Base-by-base conservation (phyloP, 257 asterid species). In the Fraxinus quadrangulata region DNA sequence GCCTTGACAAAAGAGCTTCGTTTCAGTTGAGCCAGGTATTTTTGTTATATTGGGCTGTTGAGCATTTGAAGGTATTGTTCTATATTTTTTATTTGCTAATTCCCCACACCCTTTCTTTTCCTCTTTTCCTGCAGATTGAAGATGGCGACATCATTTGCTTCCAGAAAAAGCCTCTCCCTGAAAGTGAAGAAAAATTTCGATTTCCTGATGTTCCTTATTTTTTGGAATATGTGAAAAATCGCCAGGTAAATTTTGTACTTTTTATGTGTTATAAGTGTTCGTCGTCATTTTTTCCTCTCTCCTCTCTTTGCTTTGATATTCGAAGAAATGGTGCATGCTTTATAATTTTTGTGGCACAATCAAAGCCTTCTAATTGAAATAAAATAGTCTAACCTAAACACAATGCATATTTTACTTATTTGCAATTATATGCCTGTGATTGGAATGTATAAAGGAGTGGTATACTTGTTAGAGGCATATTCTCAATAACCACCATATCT, bases 81-180 rank as follows among this genome's bases (percentile, higher is more conserved):
- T 40, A 40, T 75, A 37, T 23, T 71, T 76, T 78, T 37, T 19
- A 80, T 80, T 54, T 68, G 14, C 68, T 61, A 19, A 28, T 69
- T 59, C 33, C 28, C 49, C 36, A 61, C 67, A n/a, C 36, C 31
- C 5, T 10, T 10, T 12, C 67, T 59, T 21, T 59, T 8, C 31
- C 33, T 13, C 67, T 78, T 75, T 39, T 75, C 24, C 76, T 73
- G 73, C 88, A 89, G 90, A 87, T 89, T 49, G 87, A 85, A 71
- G 88, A 87, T 84, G 91, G 91, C 40, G 93, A 87, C 82, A 89
- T 89, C 71, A 71, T 89, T 68, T 87, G 91, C 83, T 80, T 79
- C 81, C 93, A 89, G 73, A 89, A 84, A 76, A 77, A 66, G 74
- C 84, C 77, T 79, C 45, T 86, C 23, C 75, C 77, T 6, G 77